These are phyloP conservation scores for Cladobotryum mycophilum DNA, from an alignment of 2,329 filamentous ascomycete genomes.

Conservation along the genomic window DNA sequence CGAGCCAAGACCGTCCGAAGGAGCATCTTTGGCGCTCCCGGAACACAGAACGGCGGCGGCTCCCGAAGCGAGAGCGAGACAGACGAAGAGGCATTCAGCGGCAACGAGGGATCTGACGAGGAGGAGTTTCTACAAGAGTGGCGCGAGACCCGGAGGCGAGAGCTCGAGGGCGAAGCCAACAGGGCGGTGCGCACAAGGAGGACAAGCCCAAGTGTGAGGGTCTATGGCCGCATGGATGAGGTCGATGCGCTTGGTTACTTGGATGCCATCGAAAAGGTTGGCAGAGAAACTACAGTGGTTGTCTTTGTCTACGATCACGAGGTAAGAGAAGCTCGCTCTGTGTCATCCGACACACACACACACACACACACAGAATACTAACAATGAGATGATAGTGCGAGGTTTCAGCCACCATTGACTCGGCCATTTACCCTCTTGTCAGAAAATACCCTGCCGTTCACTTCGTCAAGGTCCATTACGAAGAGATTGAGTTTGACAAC, in stretches of 20 bases:
- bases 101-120: slow-evolving; percentile 52
- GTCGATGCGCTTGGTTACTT: slow-evolving; percentile 90
- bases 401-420: slow-evolving; percentile 72
- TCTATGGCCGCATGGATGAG: slow-evolving; percentile 72
- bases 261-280: slow-evolving; percentile 91
- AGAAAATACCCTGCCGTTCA: slow-evolving; percentile 62
- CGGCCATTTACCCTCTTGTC: slow-evolving; percentile 70
- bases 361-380: slow-evolving; percentile 17
- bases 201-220: slow-evolving; percentile 68
- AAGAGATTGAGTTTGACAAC: slow-evolving; percentile 90
- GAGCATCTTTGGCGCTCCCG: slow-evolving; percentile 47
- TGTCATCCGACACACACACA: no score
- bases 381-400: slow-evolving; percentile 54
- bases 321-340: slow-evolving; percentile 47
- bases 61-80: slow-evolving; percentile 40
- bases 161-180: slow-evolving; percentile 61
- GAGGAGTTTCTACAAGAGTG: slow-evolving; percentile 78
- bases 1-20: slow-evolving; percentile 46
- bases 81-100: slow-evolving; percentile 36
- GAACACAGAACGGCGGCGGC: slow-evolving; percentile 14
- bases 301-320: slow-evolving; percentile 89
- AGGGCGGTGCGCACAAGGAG: slow-evolving; percentile 54
- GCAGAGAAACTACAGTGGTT: slow-evolving; percentile 73
- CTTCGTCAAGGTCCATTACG: slow-evolving; percentile 86
- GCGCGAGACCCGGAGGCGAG: slow-evolving; percentile 71